These are phyloP conservation scores for Harrya chromipes DNA, from an alignment of 768 basidiomycete genomes.

Conservation along the genomic window DNA sequence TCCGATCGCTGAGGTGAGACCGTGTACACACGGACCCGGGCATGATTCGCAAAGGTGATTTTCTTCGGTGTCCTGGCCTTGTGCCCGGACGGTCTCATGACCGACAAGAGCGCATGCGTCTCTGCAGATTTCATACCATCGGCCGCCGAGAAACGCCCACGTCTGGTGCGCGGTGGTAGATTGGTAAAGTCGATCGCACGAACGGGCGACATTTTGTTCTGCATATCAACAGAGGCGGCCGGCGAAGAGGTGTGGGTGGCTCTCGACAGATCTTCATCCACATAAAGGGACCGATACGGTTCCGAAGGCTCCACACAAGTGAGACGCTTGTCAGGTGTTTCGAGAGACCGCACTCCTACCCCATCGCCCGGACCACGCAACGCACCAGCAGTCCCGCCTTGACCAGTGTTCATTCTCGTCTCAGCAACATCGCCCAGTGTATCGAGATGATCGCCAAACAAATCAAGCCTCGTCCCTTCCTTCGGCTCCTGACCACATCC, in stretches of 20 bases:
- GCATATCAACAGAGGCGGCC: neutral
- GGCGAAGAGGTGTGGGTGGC: neutral
- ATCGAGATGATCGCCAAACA: neutral
- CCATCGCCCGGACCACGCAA: neutral
- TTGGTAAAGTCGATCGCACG: conserved; percentile 31
- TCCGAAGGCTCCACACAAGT: neutral
- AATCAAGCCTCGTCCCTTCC: neutral
- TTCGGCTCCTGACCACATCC: neutral
- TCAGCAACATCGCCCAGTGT: neutral
- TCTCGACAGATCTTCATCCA: neutral
- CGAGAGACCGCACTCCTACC: neutral
- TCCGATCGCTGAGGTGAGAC: conserved; percentile 11
- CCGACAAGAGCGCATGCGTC: neutral
- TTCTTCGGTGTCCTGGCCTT: conserved; percentile 24
- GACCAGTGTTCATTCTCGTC: neutral
- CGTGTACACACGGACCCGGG: conserved; percentile 18
- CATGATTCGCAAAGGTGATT: conserved; percentile 24
- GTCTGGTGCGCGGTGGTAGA: conserved; percentile 9
- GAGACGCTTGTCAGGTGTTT: conserved; percentile 12
- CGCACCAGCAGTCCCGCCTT: neutral
- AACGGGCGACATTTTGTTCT: conserved; percentile 1
- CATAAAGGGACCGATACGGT: neutral
- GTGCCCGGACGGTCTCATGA: conserved; percentile 4
- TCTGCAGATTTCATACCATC: neutral
- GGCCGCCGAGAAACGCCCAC: conserved; percentile 8